Evolutionary conservation across 2,329 filamentous ascomycete genomes (phyloP), one percentile per base, ranked within the genome.

Genomic region (Fusarium siculi): DNA sequence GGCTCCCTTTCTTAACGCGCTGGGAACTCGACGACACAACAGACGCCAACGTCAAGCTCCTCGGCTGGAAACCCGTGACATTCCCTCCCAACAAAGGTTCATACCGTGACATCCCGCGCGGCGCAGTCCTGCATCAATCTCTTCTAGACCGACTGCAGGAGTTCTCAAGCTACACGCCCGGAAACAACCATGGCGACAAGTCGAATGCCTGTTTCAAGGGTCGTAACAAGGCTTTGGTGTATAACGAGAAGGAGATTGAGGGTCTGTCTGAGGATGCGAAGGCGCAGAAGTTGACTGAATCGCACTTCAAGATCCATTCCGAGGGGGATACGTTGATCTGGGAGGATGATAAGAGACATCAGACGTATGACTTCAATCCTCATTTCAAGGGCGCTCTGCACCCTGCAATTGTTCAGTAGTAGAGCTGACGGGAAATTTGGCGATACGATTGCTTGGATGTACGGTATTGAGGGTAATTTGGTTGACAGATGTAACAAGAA

Each of bases 81-180:
- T 84, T 82, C 59, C 82, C 82, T 5, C 80, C 82, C 34, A 84
- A 84, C 72, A 74, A 52, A 15, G 83, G 82, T 12, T 65, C 71
- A 4, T 68, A 79, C 7, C 81, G 83, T 9, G 83, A 85, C 39
- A 84, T 85, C 19, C 83, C 83, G 0, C 71, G 66, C 14, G 80
- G 83, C 40, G 83, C 83, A 1, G 80, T 82, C 1, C 64, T 85
- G 0, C 83, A 85, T 40, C 80, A 81, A 54, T 83, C 82, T 18
- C 65, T 84, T 7, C 36, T 82, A 10, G 80, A 79, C 75, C 76
- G 82, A 25, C 73, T 84, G 76, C 81, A 23, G 71, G 81, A 55
- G 4, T 70, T 70, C 66, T 62, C 3, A 58, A 60, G 1, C 82
- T 84, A 67, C 59, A 60, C 12, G 79, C 82, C 1, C 21, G n/a